phyloP scores from a whole-genome alignment of 768 basidiomycete species.

The Psilocybe cubensis region DNA sequence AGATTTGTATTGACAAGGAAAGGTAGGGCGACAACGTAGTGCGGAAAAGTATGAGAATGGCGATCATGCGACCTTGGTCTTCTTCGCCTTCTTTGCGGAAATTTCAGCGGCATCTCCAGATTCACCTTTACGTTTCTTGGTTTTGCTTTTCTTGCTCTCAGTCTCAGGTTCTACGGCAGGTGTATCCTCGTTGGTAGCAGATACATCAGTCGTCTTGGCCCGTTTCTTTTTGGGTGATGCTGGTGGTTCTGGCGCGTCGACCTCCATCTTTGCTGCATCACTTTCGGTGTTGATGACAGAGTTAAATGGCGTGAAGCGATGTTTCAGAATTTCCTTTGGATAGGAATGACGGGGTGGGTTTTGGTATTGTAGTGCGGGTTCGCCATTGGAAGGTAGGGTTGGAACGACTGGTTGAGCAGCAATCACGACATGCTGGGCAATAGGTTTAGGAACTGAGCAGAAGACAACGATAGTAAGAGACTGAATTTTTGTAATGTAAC shows the following conservation, averaged over 20 bases:
- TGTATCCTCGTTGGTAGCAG: neutral
- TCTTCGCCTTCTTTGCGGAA: conserved; percentile 51
- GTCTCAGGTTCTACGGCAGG: neutral
- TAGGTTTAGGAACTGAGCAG: conserved; percentile 56
- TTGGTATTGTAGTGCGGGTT: conserved; percentile 31
- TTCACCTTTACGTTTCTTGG: conserved; percentile 51
- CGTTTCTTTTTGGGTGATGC: conserved; percentile 17
- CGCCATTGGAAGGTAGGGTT: conserved; percentile 26
- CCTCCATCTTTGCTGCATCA: conserved; percentile 28
- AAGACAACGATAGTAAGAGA: neutral
- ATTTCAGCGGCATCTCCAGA: conserved; percentile 14
- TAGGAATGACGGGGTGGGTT: conserved; percentile 62
- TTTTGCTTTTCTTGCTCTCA: conserved; percentile 27
- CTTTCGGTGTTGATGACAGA: conserved; percentile 36
- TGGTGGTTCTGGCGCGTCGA: conserved; percentile 15
- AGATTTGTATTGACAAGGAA: no score
- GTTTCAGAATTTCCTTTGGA: conserved; percentile 63
- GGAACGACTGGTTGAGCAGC: conserved; percentile 50
- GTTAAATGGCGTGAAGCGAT: conserved; percentile 66
- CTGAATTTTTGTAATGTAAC: neutral
- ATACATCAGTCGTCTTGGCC: conserved; percentile 4
- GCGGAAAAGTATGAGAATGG: neutral
- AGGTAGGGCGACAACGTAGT: no score
- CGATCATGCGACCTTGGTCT: conserved; percentile 36
- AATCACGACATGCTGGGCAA: conserved; percentile 62